phyloP scores from a whole-genome alignment of 495 filamentous ascomycete genomes.

The Xylaria acuta region DNA sequence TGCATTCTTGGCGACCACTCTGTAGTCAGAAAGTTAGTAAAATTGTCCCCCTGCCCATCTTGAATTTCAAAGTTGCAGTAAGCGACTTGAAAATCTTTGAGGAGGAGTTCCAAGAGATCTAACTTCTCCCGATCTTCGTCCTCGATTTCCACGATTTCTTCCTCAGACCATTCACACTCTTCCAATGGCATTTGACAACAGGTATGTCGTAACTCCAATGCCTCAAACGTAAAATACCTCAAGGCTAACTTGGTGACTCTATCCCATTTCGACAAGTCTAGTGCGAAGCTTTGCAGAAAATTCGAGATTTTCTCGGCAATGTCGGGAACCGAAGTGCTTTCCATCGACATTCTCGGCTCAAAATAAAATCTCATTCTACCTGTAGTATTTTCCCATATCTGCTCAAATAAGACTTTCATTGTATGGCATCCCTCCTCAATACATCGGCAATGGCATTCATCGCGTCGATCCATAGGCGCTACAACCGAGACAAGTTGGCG shows the following conservation, averaged over 20 bases:
- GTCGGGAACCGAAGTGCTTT: not conserved
- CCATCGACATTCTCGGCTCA: not conserved
- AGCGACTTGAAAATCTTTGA: not conserved
- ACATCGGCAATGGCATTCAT: conserved; percentile 11
- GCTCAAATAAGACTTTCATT: not conserved
- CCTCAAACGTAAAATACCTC: conserved; percentile 13
- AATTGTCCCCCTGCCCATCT: not conserved
- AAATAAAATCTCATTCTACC: not conserved
- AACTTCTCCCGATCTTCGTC: not conserved
- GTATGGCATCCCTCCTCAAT: conserved; percentile 3
- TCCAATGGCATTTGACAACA: not conserved
- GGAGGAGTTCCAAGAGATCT: conserved; percentile 7
- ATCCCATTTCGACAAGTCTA: conserved; percentile 13
- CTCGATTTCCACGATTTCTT: conserved; percentile 10
- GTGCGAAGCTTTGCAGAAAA: not conserved
- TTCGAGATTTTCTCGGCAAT: not conserved
- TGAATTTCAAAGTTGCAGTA: not conserved
- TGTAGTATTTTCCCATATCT: not conserved
- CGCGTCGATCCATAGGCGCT: not conserved
- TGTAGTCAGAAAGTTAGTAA: not conserved
- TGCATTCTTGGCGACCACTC: conserved; percentile 1
- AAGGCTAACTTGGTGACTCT: not conserved
- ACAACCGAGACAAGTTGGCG: conserved; percentile 6
- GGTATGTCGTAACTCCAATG: not conserved
- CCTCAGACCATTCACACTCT: not conserved